Evolutionary conservation across 495 filamentous ascomycete species (phyloP).

Genomic region (Stereocaulon alpinum): DNA sequence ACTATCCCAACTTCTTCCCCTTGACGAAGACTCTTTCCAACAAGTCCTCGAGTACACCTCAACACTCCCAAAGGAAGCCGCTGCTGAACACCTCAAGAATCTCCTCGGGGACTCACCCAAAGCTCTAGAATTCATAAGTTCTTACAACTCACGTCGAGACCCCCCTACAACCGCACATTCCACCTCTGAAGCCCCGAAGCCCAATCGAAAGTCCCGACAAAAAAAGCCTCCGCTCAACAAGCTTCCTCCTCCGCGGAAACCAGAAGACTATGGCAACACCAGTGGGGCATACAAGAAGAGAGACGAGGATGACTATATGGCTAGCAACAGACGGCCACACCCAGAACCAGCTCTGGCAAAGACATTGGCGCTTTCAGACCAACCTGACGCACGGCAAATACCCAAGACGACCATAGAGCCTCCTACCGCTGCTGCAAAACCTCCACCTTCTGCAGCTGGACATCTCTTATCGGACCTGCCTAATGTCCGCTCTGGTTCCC

Average conservation of each 20-base stretch:
- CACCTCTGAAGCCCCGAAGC: conserved; percentile 18
- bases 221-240: conserved; percentile 52
- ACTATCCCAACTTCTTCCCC: conserved; percentile 64
- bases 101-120: conserved; percentile 79
- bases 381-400: conserved; percentile 31
- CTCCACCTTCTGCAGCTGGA: conserved; percentile 60
- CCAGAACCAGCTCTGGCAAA: conserved; percentile 25
- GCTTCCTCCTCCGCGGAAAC: conserved; percentile 46
- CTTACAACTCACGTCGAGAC: conserved; percentile 68
- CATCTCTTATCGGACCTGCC: conserved; percentile 68
- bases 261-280: conserved; percentile 49
- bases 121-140: conserved; percentile 81
- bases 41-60: conserved; percentile 74
- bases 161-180: conserved; percentile 21
- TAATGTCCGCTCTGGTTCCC: conserved; percentile 48
- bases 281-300: conserved; percentile 52
- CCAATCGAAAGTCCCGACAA: conserved; percentile 38
- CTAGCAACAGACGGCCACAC: conserved; percentile 27
- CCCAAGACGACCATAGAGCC: conserved; percentile 26
- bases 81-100: conserved; percentile 75
- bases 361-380: conserved; percentile 30
- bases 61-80: conserved; percentile 59
- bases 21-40: conserved; percentile 72
- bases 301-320: conserved; percentile 54
- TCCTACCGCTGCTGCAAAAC: conserved; percentile 34